These are phyloP conservation scores for Acidiella bohemica DNA, from an alignment of 495 filamentous ascomycete genomes.

Conservation along the genomic window DNA sequence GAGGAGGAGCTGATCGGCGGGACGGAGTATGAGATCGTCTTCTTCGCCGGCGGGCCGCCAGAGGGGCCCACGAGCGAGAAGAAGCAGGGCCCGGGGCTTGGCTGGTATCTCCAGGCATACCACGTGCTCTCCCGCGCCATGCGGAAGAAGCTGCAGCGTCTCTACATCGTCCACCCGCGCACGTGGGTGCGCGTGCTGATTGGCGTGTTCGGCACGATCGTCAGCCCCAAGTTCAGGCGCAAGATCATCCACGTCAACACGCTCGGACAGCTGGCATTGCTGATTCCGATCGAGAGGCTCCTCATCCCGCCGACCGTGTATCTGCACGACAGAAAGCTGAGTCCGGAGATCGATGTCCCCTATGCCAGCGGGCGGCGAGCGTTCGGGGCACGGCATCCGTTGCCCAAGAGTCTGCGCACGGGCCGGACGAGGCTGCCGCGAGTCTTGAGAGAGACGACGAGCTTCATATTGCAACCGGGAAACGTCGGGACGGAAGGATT, in stretches of 20 bases:
- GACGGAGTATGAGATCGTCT: conserved; percentile 40
- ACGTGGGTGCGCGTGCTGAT: conserved; percentile 42
- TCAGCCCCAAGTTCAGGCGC: conserved; percentile 43
- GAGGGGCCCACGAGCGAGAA: conserved; percentile 29
- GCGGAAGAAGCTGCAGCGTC: conserved; percentile 38
- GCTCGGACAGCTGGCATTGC: conserved; percentile 33
- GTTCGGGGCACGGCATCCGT: conserved; percentile 31
- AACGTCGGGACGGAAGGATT: conserved; percentile 37
- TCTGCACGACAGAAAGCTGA: conserved; percentile 38
- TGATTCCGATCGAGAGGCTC: conserved; percentile 37
- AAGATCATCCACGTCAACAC: conserved; percentile 43
- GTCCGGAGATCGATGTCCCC: conserved; percentile 35
- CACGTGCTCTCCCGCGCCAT: conserved; percentile 39
- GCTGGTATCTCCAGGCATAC: conserved; percentile 47
- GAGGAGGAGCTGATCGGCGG: conserved; percentile 41
- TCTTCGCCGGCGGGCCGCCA: conserved; percentile 39
- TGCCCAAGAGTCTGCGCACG: conserved; percentile 27
- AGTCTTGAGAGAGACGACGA: conserved; percentile 38
- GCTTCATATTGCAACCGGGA: conserved; percentile 34
- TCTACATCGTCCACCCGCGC: conserved; percentile 46
- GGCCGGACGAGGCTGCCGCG: conserved; percentile 35
- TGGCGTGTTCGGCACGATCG: conserved; percentile 44
- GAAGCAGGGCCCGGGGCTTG: conserved; percentile 39
- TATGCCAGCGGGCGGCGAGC: conserved; percentile 35
- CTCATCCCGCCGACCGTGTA: conserved; percentile 41